Evolutionary conservation across 1,139 yeast species (phyloP).

Genomic region (Eremothecium sinecaudum): DNA sequence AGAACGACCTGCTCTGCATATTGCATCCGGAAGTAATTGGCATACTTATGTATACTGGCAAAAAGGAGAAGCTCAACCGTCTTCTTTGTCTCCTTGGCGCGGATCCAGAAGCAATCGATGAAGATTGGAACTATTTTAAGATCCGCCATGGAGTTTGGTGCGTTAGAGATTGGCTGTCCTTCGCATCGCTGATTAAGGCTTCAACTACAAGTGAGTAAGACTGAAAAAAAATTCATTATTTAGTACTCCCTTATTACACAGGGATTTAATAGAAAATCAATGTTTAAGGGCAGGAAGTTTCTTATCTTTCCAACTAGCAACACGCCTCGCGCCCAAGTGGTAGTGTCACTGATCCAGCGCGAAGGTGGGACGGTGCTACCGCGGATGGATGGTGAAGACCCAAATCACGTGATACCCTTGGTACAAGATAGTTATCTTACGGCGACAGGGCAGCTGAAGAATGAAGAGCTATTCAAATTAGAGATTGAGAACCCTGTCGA

Average conservation of each 20-base stretch:
- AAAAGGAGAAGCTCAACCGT: background rate
- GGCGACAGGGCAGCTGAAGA: conserved; percentile 1
- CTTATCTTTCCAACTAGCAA: conserved; percentile 20
- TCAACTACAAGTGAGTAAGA: too few species aligned
- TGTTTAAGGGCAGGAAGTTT: conserved; percentile 17
- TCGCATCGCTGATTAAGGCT: conserved; percentile 1
- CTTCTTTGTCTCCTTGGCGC: conserved; percentile 1
- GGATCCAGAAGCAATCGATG: background rate
- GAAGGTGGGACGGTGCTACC: conserved; percentile 34
- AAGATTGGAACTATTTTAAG: background rate
- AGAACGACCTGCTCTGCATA: conserved; percentile 24
- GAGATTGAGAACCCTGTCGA: background rate
- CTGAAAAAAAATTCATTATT: too few species aligned
- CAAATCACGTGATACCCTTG: background rate
- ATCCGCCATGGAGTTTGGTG: conserved; percentile 2
- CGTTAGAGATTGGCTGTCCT: conserved; percentile 3
- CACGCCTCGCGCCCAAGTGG: conserved; percentile 12
- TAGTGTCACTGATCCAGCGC: conserved; percentile 13
- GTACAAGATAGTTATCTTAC: conserved; percentile 1
- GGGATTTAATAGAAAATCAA: background rate
- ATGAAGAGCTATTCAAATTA: conserved; percentile 1
- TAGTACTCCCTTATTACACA: background rate
- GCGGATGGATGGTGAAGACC: conserved; percentile 2
- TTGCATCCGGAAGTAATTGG: conserved; percentile 26
- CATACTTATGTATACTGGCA: conserved; percentile 12